A percentile compares a stretch with the other conserved stretches of the same genome.
Evolutionary conservation across 2,329 filamentous ascomycete species (phyloP).

Genomic region (Fusarium veterinarium): DNA sequence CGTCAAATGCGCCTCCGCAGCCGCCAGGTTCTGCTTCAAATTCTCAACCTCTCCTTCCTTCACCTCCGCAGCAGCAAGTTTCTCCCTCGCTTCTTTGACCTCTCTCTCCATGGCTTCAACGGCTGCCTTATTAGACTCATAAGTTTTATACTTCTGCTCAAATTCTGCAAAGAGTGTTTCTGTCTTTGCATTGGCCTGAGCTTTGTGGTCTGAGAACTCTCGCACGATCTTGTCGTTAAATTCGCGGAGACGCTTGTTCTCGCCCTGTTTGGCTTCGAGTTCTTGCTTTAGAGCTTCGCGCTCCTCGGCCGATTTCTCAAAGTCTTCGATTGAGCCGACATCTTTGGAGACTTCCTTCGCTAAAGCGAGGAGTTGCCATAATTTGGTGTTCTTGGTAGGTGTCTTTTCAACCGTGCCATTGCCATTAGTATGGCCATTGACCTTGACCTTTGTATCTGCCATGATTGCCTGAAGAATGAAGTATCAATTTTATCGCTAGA

Average conservation of each 20-base stretch:
- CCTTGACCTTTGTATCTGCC: constrained; percentile 46
- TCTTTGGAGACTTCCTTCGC: constrained; percentile 46
- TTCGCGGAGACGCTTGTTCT: constrained; percentile 42
- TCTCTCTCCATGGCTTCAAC: constrained; percentile 59
- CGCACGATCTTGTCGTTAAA: constrained; percentile 42
- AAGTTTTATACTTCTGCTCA: constrained; percentile 42
- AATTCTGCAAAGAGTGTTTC: constrained; percentile 41
- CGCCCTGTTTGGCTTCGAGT: constrained; percentile 39
- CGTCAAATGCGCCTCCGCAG: constrained; percentile 30
- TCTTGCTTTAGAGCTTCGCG: constrained; percentile 39
- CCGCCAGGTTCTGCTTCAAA: constrained; percentile 35
- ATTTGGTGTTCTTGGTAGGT: constrained; percentile 39
- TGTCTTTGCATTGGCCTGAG: constrained; percentile 32
- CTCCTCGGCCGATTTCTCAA: constrained; percentile 39
- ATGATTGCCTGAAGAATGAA: constrained; percentile 31
- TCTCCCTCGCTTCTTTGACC: constrained; percentile 55
- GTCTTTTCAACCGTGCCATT: constrained; percentile 38
- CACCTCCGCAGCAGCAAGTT: constrained; percentile 52
- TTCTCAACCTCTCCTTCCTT: constrained; percentile 58
- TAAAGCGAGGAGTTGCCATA: constrained; percentile 43
- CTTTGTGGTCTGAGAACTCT: constrained; percentile 40
- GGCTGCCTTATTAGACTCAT: constrained; percentile 41
- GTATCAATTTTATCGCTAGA: constrained; percentile 31
- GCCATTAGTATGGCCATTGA: constrained; percentile 33
- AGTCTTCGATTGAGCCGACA: constrained; percentile 43